phyloP scores from a whole-genome alignment of 768 basidiomycete genomes.

The Boletus rubropictus region DNA sequence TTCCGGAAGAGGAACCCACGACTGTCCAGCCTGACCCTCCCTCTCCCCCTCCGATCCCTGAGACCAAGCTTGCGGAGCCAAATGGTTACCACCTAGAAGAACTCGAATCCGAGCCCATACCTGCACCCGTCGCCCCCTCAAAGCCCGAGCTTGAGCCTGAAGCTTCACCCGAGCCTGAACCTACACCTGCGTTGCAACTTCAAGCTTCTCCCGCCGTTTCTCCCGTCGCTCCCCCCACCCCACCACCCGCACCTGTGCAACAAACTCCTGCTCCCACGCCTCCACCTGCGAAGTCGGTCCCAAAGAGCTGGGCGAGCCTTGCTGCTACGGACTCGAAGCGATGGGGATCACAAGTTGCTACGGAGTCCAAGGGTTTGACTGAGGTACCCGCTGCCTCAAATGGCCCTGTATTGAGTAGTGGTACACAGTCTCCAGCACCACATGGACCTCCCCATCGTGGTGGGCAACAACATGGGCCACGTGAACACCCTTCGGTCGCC shows the following conservation, averaged over 20 bases:
- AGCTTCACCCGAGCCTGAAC: constrained; percentile 24
- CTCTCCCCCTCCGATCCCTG: constrained; percentile 33
- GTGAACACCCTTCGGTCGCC: constrained; percentile 40
- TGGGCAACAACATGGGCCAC: constrained; percentile 33
- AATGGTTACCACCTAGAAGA: constrained; percentile 38
- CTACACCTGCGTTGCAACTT: constrained; percentile 18
- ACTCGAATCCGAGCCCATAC: constrained; percentile 27
- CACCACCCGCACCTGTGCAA: constrained; percentile 26
- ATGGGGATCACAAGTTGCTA: constrained; percentile 80
- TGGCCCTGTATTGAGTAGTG: constrained; percentile 40
- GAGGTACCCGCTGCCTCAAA: constrained; percentile 45
- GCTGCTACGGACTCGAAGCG: constrained; percentile 78
- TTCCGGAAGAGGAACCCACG: constrained; percentile 36
- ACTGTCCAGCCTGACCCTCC: constrained; percentile 32
- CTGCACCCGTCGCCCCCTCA: constrained; percentile 22
- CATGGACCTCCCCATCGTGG: constrained; percentile 30
- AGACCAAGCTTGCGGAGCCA: constrained; percentile 37
- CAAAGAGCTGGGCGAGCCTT: constrained; percentile 89
- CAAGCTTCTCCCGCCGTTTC: constrained; percentile 6
- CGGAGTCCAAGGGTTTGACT: constrained; percentile 70
- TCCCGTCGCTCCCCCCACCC: constrained; percentile 26
- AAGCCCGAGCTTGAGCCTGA: constrained; percentile 26
- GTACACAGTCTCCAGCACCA: constrained; percentile 30
- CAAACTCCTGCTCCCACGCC: constrained; percentile 26
- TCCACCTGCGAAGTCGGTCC: constrained; percentile 40